Evolutionary conservation across 495 filamentous ascomycete species (phyloP), one percentile per base, ranked within the genome.

Genomic region (Podospora pseudopauciseta): DNA sequence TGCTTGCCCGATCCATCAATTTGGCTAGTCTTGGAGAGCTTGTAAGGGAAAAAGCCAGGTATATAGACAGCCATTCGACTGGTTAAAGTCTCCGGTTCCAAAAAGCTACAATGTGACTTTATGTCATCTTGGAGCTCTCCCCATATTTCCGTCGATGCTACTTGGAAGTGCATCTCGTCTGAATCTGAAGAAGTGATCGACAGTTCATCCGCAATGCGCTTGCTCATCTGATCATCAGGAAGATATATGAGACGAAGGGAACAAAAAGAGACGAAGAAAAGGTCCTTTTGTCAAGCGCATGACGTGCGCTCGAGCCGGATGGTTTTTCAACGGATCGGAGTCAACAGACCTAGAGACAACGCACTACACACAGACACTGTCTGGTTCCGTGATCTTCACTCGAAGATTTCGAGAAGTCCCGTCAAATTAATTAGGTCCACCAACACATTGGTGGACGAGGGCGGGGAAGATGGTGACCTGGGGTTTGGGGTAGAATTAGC

Each of bases 401-500:
- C 65, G 70, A 72, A 74, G 69, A 70, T 44, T 67, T 78, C 70
- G 70, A 76, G 74, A 76, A 76, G 70, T 56, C 70, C 68, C 72
- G 68, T 74, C 74, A 74, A 67, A 73, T 77, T 68, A 71, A 75
- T 76, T 75, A 73, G 53, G 71, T 67, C 62, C 54, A 26, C 64
- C 66, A 66, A 60, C 63, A 66, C 65, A 70, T 68, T 74, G 70
- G 67, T 65, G 65, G 44, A 62, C 56, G 65, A 59, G 59, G 19
- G 66, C 66, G 67, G 65, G 61, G 68, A 53, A 59, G 39, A 54
- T 28, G 30, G 64, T 60, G 64, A 32, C 65, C 61, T 72, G 73
- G 66, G 69, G 70, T 75, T 72, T 73, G 69, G 72, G 66, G 72
- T 34, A 65, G 64, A 71, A 77, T 76, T 78, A 78, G 76, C 76